Conservation (phyloP, 768 basidiomycete genomes). For the Lentinula aciculospora region DNA sequence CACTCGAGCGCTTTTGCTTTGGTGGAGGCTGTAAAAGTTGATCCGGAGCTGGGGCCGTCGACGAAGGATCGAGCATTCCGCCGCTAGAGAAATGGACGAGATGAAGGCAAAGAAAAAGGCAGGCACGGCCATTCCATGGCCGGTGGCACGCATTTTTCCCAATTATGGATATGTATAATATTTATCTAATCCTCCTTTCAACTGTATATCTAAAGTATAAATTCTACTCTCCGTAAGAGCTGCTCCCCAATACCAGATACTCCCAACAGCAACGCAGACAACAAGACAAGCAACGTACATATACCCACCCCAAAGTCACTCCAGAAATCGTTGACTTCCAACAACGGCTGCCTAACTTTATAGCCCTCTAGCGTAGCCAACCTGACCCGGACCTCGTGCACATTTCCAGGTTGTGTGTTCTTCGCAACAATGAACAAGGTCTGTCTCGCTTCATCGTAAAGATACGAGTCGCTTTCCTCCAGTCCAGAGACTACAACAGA, state of each 20-base stretch:
- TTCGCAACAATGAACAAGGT: conserved; percentile 63
- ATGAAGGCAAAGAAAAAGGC: neutral
- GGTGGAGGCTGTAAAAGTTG: conserved; percentile 8
- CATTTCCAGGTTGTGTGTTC: conserved; percentile 36
- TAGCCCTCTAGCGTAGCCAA: conserved; percentile 39
- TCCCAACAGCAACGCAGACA: neutral
- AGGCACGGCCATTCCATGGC: neutral
- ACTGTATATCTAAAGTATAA: neutral
- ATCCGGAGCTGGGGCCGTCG: conserved; percentile 8
- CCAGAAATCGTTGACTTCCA: conserved; percentile 61
- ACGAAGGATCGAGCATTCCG: conserved; percentile 10
- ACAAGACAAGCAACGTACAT: neutral
- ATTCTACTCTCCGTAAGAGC: neutral
- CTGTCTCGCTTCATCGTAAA: conserved; percentile 61
- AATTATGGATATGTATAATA: too few relatives aligned
- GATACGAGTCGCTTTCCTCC: conserved; percentile 40
- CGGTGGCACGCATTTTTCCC: neutral
- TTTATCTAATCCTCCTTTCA: too few relatives aligned
- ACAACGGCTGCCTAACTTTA: conserved; percentile 30
- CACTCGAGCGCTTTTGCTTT: conserved; percentile 12
- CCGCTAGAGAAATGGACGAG: neutral
- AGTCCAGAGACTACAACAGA: conserved; percentile 57
- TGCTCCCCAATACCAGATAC: neutral
- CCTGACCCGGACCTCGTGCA: conserved; percentile 47
- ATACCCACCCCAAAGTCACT: conserved; percentile 34